Evolutionary conservation across 2,329 filamentous ascomycete species (phyloP).

Genomic region (Scedosporium minutisporum): DNA sequence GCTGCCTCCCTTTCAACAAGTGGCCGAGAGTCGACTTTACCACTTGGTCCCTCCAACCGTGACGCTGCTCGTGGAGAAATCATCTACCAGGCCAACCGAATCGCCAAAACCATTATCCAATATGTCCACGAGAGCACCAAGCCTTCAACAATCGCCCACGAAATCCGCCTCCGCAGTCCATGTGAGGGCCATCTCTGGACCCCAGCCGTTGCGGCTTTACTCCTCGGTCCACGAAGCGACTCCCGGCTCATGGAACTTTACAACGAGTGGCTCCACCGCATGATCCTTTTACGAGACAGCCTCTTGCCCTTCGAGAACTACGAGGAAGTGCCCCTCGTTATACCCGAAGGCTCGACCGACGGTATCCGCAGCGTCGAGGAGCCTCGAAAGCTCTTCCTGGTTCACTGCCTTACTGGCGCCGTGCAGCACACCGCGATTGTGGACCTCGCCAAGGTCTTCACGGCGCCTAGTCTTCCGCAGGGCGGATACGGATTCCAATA

Average conservation of each 20-base stretch:
- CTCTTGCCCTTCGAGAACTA: conserved; percentile 15
- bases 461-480: background rate
- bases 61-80: background rate
- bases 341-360: background rate
- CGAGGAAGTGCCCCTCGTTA: conserved; percentile 10
- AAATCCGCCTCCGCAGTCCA: background rate
- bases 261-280: conserved; percentile 15
- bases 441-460: conserved; percentile 6
- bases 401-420: conserved; percentile 3
- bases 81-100: background rate
- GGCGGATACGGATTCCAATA: conserved; percentile 6
- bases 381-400: background rate
- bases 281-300: conserved; percentile 13
- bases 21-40: conserved; percentile 4
- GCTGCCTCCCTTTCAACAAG: conserved; percentile 1
- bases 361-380: conserved; percentile 3
- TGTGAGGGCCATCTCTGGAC: conserved; percentile 7
- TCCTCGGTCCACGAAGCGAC: conserved; percentile 4
- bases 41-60: background rate
- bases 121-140: background rate
- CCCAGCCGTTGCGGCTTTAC: background rate
- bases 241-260: conserved; percentile 13
- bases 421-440: conserved; percentile 2
- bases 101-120: background rate
- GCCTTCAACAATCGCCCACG: background rate